Evolutionary conservation across 768 basidiomycete species (phyloP).

Genomic region (Termitomyces sp.): DNA sequence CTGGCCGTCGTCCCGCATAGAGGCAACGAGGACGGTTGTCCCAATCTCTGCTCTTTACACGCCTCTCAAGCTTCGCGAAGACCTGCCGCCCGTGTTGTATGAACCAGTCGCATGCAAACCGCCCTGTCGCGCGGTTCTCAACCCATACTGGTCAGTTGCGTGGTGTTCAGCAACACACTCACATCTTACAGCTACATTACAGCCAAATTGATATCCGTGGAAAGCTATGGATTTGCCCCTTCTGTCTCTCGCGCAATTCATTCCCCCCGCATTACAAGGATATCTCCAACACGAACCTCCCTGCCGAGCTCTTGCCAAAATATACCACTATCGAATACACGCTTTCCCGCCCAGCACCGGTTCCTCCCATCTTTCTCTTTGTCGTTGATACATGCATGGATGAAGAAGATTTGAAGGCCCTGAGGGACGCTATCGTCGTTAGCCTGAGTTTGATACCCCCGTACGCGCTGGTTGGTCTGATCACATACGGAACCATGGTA

Average conservation of each 20-base stretch:
- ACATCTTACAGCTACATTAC: conserved; percentile 6
- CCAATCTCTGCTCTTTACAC: conserved; percentile 98
- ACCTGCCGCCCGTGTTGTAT: conserved; percentile 93
- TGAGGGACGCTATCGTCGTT: conserved; percentile 92
- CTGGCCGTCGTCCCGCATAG: conserved; percentile 97
- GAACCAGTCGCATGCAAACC: conserved; percentile 99
- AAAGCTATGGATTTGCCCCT: conserved; percentile 99
- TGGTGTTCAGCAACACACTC: conserved; percentile 1
- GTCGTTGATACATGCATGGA: conserved; percentile 97
- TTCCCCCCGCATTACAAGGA: conserved; percentile 99
- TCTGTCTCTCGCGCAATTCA: conserved; percentile 93
- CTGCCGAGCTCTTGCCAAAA: conserved; percentile 92
- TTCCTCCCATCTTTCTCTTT: conserved; percentile 95
- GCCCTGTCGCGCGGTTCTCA: conserved; percentile 94
- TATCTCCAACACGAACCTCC: conserved; percentile 94
- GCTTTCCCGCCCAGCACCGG: conserved; percentile 83
- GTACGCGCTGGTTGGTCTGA: conserved; percentile 89
- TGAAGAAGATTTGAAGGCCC: conserved; percentile 91
- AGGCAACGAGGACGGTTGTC: conserved; percentile 95
- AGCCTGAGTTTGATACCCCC: conserved; percentile 91
- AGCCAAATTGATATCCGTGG: conserved; percentile 99
- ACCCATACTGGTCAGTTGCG: conserved; percentile 83
- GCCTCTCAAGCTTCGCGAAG: conserved; percentile 89
- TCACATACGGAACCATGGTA: conserved; percentile 98
- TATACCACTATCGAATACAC: conserved; percentile 99